A percentile compares a stretch with the other conserved stretches of the same genome.
Evolutionary conservation across 352 stramenopile genomes (phyloP).

Genomic region (Blastocystis sp.): DNA sequence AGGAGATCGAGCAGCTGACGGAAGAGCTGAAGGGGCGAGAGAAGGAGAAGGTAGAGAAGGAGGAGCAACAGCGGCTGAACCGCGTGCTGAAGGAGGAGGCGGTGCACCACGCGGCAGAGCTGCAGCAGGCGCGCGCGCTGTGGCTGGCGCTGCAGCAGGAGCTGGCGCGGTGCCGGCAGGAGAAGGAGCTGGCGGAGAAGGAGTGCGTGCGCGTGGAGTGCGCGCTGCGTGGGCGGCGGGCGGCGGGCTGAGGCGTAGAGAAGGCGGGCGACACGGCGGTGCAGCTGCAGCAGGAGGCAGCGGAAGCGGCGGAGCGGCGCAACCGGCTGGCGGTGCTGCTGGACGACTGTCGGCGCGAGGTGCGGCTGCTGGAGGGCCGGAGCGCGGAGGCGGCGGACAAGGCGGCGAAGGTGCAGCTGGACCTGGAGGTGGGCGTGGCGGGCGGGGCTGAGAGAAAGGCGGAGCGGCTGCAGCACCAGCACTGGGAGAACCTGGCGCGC

Average conservation of each 20-base stretch:
- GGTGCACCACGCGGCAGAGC: constrained; percentile 12
- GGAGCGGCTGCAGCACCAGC: constrained; percentile 7
- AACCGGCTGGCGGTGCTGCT: constrained; percentile 25
- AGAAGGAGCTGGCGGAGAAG: constrained; percentile 25
- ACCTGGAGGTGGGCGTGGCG: neutral
- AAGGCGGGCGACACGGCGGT: constrained; percentile 39
- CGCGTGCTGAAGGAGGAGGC: constrained; percentile 15
- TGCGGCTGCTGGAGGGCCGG: constrained; percentile 39
- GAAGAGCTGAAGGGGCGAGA: neutral
- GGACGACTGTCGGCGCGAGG: constrained; percentile 16
- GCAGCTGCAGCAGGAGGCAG: constrained; percentile 27
- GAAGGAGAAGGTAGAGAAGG: constrained; percentile 5
- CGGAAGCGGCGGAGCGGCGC: constrained; percentile 20
- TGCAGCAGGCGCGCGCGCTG: constrained; percentile 8
- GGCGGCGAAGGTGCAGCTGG: neutral
- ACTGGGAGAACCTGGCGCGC: constrained; percentile 35
- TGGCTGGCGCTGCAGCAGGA: constrained; percentile 26
- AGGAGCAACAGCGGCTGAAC: constrained; percentile 9
- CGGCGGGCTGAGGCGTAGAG: neutral
- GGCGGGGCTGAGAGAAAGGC: neutral
- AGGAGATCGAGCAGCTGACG: constrained; percentile 2
- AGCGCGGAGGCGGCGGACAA: constrained; percentile 4
- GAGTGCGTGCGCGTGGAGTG: constrained; percentile 47
- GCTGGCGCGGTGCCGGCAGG: constrained; percentile 16
- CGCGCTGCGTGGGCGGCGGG: neutral